Evolutionary conservation across 495 filamentous ascomycete genomes (phyloP).

Genomic region (Neurospora discreta): DNA sequence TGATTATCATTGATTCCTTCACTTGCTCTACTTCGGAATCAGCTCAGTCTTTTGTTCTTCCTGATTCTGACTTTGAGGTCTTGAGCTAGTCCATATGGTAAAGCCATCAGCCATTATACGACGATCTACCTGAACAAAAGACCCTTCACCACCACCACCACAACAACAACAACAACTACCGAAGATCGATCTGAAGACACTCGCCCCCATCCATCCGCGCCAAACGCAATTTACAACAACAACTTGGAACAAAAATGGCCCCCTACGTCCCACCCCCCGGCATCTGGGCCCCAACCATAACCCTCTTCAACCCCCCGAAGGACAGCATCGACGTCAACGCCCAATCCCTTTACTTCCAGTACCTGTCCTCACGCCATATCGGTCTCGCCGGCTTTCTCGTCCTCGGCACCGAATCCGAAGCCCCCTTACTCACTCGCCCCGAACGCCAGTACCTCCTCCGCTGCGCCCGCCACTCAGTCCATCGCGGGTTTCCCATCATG

Average conservation of each 20-base stretch:
- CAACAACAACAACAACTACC: background rate
- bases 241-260: background rate
- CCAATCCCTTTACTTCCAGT: slow-evolving; percentile 43
- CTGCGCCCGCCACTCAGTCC: slow-evolving; percentile 41
- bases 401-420: slow-evolving; percentile 56
- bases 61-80: background rate
- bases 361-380: slow-evolving; percentile 34
- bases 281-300: slow-evolving; percentile 35
- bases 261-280: slow-evolving; percentile 28
- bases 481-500: slow-evolving; percentile 43
- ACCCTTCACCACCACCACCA: background rate
- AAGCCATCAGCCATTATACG: background rate
- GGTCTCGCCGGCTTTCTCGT: slow-evolving; percentile 49
- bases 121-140: background rate
- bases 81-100: background rate
- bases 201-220: background rate
- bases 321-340: slow-evolving; percentile 40
- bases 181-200: background rate
- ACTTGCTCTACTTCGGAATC: no score
- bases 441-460: slow-evolving; percentile 43
- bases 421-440: slow-evolving; percentile 51
- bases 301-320: slow-evolving; percentile 44
- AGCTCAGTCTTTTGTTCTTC: background rate
- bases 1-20: no score
- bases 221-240: background rate